Evolutionary conservation across 2,329 filamentous ascomycete species (phyloP).

Genomic region (Coniella lustricola): DNA sequence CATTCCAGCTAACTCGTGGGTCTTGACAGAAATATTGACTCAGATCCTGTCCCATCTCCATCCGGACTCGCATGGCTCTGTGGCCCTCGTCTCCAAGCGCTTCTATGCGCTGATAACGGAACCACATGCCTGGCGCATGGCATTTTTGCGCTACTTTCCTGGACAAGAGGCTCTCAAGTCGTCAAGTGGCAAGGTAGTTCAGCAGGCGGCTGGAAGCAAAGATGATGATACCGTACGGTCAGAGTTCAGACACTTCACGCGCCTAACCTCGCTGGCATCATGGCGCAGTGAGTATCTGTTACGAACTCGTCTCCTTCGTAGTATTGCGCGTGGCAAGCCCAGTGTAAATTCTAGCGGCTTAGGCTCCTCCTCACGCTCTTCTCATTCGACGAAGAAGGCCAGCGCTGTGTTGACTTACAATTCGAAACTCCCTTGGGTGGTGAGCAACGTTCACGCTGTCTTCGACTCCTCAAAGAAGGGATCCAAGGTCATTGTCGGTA

Average conservation of each 20-base stretch:
- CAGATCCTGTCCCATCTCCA: slow-evolving; percentile 87
- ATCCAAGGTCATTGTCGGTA: slow-evolving; percentile 76
- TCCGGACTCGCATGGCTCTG: slow-evolving; percentile 72
- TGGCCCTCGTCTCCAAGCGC: slow-evolving; percentile 79
- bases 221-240: slow-evolving; percentile 53
- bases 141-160: slow-evolving; percentile 85
- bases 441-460: slow-evolving; percentile 72
- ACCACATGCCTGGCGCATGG: slow-evolving; percentile 88
- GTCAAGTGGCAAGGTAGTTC: slow-evolving; percentile 28
- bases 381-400: slow-evolving; percentile 54
- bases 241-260: slow-evolving; percentile 72
- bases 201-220: slow-evolving; percentile 36
- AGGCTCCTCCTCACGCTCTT: slow-evolving; percentile 44
- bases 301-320: slow-evolving; percentile 75
- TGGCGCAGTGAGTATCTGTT: slow-evolving; percentile 96
- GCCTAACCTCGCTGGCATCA: slow-evolving; percentile 76
- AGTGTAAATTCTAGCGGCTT: slow-evolving; percentile 44
- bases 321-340: slow-evolving; percentile 75
- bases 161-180: slow-evolving; percentile 53
- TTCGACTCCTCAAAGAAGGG: slow-evolving; percentile 68
- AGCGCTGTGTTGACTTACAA: slow-evolving; percentile 78
- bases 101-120: slow-evolving; percentile 85
- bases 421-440: slow-evolving; percentile 70
- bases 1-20: slow-evolving; percentile 19
- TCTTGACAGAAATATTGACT: slow-evolving; percentile 71